phyloP scores from a whole-genome alignment of 257 asterid genomes.

The Rehmannia glutinosa region DNA sequence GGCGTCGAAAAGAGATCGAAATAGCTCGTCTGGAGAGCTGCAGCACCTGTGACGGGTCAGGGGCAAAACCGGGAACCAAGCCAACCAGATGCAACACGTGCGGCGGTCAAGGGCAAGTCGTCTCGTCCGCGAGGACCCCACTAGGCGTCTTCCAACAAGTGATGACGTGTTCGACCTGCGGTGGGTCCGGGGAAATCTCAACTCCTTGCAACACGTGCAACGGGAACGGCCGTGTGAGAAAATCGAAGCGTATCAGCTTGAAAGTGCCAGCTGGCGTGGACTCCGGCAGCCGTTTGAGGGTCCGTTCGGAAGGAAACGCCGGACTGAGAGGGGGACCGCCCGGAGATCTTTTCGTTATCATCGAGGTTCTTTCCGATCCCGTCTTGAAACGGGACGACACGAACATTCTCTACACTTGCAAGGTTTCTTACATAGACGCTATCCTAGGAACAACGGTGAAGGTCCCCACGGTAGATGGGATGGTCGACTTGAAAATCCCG shows the following conservation, averaged over 20 bases:
- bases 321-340: conserved; percentile 94
- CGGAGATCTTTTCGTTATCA: conserved; percentile 81
- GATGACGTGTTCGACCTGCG: conserved; percentile 83
- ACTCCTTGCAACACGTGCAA: conserved; percentile 83
- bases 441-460: conserved; percentile 76
- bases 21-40: conserved; percentile 85
- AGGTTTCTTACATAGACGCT: conserved; percentile 85
- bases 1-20: conserved; percentile 94
- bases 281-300: conserved; percentile 82
- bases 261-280: conserved; percentile 96
- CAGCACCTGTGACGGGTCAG: conserved; percentile 86
- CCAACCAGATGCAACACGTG: conserved; percentile 71
- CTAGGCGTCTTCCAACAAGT: conserved; percentile 97
- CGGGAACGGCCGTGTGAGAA: conserved; percentile 80
- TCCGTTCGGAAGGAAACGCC: conserved; percentile 86
- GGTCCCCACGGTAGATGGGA: conserved; percentile 94
- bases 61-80: conserved; percentile 86
- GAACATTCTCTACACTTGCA: conserved; percentile 79
- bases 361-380: conserved; percentile 75
- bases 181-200: conserved; percentile 75
- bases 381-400: conserved; percentile 83
- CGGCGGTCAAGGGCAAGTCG: conserved; percentile 95
- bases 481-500: conserved; percentile 83
- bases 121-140: conserved; percentile 85
- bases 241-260: conserved; percentile 88